Evolutionary conservation across 768 basidiomycete species (phyloP), one percentile per base, ranked within the genome.

Genomic region (Macrolepiota albuminosa): DNA sequence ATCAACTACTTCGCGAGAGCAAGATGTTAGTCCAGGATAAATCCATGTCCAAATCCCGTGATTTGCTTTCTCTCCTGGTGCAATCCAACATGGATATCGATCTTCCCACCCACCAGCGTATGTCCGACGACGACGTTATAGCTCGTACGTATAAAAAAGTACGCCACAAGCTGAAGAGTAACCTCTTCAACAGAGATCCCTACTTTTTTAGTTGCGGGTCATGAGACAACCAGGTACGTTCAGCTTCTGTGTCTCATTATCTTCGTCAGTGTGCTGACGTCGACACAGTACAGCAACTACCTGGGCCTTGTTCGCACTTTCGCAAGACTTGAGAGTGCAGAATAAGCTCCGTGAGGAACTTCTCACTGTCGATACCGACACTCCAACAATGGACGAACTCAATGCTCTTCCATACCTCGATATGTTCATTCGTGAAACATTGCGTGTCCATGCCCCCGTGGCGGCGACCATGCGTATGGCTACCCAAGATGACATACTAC

Each of bases 371-470:
- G 66, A 75, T 0, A 84, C 82, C 0, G 83, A 87, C 13, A 81
- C 72, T 0, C 88, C 88, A 3, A 77, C 79, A 2, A 88, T 90
- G 84, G 89, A 91, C 40, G 79, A 85, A 39, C 77, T 92, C 0
- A 80, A 82, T 59, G 74, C 79, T 3, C 75, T 93, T 3, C 80
- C 86, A 0, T 89, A 88, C 65, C 82, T 92, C 21, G 90, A 90
- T 62, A 75, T 75, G n/a, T 79, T 88, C 13, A 74, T 87, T 2
- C 79, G 81, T 9, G 88, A 89, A 70, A 81, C 78, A 0, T 68
- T 89, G 57, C 81, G 87, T 0, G 52, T 86, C 1, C 76, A 88
- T 60, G 54, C 85, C 0, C 84, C 85, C 0, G 78, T 87, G 3
- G 69, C 78, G 0, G 61, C 61, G 6, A 78, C 77, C 0, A 58